Evolutionary conservation across 306 rosid genomes (phyloP).

Genomic region (Acacia crassicarpa): DNA sequence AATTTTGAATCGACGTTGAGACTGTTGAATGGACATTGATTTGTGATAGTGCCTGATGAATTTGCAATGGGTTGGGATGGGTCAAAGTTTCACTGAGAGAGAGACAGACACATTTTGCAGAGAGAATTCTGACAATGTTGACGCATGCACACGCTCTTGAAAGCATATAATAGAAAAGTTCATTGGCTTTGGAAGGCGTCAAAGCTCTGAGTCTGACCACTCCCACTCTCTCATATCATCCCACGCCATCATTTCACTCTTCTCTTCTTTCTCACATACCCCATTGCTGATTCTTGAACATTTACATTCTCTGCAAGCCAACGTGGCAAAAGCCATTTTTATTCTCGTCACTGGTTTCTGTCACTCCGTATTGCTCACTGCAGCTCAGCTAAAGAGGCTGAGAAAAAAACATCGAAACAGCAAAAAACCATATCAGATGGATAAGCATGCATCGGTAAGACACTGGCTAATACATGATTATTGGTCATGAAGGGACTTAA

Average conservation of each 20-base stretch:
- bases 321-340: constrained; percentile 14
- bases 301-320: constrained; percentile 13
- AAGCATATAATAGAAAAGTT: constrained; percentile 34
- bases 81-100: constrained; percentile 21
- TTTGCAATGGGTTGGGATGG: background rate
- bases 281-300: constrained; percentile 19
- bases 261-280: constrained; percentile 12
- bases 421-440: constrained; percentile 20
- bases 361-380: constrained; percentile 26
- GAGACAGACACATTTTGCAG: constrained; percentile 28
- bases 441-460: background rate
- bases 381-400: constrained; percentile 24
- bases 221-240: constrained; percentile 25
- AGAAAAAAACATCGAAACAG: constrained; percentile 28
- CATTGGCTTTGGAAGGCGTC: constrained; percentile 38
- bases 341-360: constrained; percentile 18
- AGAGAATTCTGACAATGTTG: constrained; percentile 34
- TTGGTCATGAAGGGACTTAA: background rate
- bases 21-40: background rate
- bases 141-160: constrained; percentile 41
- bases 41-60: background rate
- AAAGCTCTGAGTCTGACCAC: constrained; percentile 34
- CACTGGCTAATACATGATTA: background rate
- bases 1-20: background rate
- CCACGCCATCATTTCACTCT: constrained; percentile 34